These are phyloP conservation scores for Ilex asprella DNA, from an alignment of 257 asterid genomes.

Conservation along the genomic window DNA sequence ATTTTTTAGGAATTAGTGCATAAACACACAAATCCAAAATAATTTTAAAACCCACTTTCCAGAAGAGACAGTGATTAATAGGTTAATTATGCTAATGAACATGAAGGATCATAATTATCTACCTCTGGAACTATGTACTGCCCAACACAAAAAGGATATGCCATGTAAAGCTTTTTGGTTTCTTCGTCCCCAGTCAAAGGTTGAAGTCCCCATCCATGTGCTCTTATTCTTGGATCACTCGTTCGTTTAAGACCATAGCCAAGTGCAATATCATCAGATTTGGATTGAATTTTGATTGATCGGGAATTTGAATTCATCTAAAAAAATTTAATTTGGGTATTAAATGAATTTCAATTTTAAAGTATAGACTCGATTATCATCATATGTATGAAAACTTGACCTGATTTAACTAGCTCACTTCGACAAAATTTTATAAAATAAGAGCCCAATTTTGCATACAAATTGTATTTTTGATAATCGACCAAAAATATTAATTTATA, in stretches of 20 bases:
- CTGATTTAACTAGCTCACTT: no score
- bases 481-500: no score
- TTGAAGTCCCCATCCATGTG: slow-evolving; percentile 41
- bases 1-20: slow-evolving; percentile 38
- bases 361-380: background rate
- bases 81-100: slow-evolving; percentile 1
- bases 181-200: slow-evolving; percentile 58
- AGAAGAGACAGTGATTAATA: background rate
- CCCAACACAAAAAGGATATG: slow-evolving; percentile 1
- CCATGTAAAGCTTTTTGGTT: slow-evolving; percentile 28
- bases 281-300: background rate
- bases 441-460: no score
- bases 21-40: slow-evolving; percentile 16
- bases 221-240: slow-evolving; percentile 63
- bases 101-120: slow-evolving; percentile 2
- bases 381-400: background rate
- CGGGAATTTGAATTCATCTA: no score
- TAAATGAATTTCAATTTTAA: background rate
- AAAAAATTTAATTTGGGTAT: background rate
- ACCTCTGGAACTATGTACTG: no score
- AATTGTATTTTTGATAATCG: no score
- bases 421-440: no score
- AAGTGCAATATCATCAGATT: background rate
- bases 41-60: background rate
- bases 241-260: slow-evolving; percentile 3